Base-by-base conservation (phyloP, 306 rosid genomes). In the Astragalus membranaceus region DNA sequence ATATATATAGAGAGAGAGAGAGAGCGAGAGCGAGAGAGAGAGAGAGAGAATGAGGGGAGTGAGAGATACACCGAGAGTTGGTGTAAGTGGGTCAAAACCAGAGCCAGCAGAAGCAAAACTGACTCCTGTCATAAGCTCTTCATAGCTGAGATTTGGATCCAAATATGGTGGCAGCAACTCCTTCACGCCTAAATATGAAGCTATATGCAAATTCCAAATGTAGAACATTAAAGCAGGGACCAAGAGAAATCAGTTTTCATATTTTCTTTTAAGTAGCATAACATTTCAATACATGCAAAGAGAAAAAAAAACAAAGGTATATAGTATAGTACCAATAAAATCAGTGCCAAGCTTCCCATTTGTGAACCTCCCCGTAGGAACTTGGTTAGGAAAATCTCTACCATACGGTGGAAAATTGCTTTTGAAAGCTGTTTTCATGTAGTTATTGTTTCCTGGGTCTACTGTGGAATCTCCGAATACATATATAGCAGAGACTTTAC, bases 381-480 rank as follows among this genome's bases (percentile, higher is more conserved):
- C 30, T 0, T 75, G 84, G 60, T 70, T 33, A 3, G 72, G 4
- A 20, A 90, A 74, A 12, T 88, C 90, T 77, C 62, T 70, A 29
- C 96, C 96, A 35, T 90, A 90, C 0, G 96, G 96, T 20, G 23
- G 80, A 50, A 90, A 90, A 69, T 90, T 44, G 77, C 92, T 58
- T 39, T 58, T 84, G 72, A 88, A 86, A 60, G 67, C 0, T 0
- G 95, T 84, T 0, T 13, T 3, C 0, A 88, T 6, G 36, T 41
- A 78, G 79, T 90, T 88, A n/a, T 90, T 90, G 60, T 90, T 90
- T 70, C 95, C 96, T 5, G 96, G 85, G 74, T 88, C 95, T 48
- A 82, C 92, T 0, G 96, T 90, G 71, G 96, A 90, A 69, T 90
- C 96, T 57, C 96, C 96, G 47, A 90, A 88, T 65, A 90, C 96